A percentile compares a stretch with the other conserved stretches of the same genome.
Evolutionary conservation across 495 filamentous ascomycete species (phyloP).

Genomic region (Penicillium antarcticum): DNA sequence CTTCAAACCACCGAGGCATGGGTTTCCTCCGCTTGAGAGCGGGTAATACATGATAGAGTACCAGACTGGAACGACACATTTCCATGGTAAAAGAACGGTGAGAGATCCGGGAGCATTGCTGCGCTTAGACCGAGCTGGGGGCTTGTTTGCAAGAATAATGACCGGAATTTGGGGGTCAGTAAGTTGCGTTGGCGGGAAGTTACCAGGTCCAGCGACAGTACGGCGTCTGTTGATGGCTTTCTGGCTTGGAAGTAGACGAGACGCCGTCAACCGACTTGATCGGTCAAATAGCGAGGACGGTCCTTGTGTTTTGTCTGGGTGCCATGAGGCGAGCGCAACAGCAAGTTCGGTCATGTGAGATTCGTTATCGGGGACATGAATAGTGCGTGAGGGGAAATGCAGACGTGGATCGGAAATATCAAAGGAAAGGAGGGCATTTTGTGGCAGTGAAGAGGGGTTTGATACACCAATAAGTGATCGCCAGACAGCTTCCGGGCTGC

Average conservation of each 20-base stretch:
- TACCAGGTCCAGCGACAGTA: constrained; percentile 60
- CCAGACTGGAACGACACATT: constrained; percentile 84
- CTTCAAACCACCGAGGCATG: constrained; percentile 77
- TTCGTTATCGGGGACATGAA: constrained; percentile 31
- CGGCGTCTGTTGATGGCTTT: constrained; percentile 86
- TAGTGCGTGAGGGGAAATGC: constrained; percentile 55
- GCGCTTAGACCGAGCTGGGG: constrained; percentile 28
- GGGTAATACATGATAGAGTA: constrained; percentile 83
- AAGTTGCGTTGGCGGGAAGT: constrained; percentile 51
- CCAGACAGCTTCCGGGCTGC: constrained; percentile 57
- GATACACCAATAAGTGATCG: constrained; percentile 63
- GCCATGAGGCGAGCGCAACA: constrained; percentile 64
- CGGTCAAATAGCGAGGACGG: constrained; percentile 67
- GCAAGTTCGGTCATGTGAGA: constrained; percentile 48
- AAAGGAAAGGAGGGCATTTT: constrained; percentile 70
- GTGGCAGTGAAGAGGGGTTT: constrained; percentile 73
- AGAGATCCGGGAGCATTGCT: constrained; percentile 64
- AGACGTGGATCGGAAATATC: constrained; percentile 76
- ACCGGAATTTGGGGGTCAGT: constrained; percentile 83
- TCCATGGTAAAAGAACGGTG: constrained; percentile 90
- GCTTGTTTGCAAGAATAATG: constrained; percentile 61
- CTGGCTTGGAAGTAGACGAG: constrained; percentile 70
- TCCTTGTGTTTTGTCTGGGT: constrained; percentile 55
- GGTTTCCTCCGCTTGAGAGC: constrained; percentile 72
- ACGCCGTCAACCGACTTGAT: constrained; percentile 55